These are phyloP conservation scores for Chalaropsis ovoidea DNA, from an alignment of 2,329 filamentous ascomycete genomes.

Conservation along the genomic window DNA sequence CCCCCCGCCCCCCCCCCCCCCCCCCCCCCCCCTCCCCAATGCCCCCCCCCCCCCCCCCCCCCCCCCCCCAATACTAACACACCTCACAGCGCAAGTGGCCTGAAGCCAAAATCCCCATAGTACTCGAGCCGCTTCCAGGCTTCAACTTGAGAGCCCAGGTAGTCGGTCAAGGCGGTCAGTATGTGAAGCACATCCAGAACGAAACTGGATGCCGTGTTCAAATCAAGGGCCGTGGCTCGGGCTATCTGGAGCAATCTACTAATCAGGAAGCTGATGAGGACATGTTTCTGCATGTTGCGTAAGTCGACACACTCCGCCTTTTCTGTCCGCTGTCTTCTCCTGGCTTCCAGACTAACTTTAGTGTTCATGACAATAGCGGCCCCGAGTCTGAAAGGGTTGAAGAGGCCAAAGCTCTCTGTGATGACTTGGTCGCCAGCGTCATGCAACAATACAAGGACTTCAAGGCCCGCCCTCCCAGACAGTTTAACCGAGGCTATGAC, in stretches of 20 bases:
- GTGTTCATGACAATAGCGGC: slow-evolving; percentile 47
- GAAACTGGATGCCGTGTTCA: slow-evolving; percentile 93
- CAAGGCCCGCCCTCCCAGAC: slow-evolving; percentile 68
- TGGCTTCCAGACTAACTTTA: slow-evolving; percentile 31
- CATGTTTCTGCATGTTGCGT: slow-evolving; percentile 96
- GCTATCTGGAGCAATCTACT: slow-evolving; percentile 84
- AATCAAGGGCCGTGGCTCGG: slow-evolving; percentile 93
- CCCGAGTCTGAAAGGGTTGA: slow-evolving; percentile 80
- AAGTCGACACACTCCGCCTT: slow-evolving; percentile 34
- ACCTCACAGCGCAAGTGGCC: slow-evolving; percentile 83
- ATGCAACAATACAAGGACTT: slow-evolving; percentile 82
- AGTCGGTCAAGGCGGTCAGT: slow-evolving; percentile 84
- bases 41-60: too few species aligned
- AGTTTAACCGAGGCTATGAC: slow-evolving; percentile 44
- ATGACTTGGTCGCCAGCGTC: slow-evolving; percentile 78
- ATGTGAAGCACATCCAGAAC: slow-evolving; percentile 96
- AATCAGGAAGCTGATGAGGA: slow-evolving; percentile 84
- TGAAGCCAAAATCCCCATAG: slow-evolving; percentile 86
- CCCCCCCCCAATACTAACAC: slow-evolving; percentile 25
- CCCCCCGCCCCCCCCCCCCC: too few species aligned
- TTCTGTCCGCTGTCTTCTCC: background rate
- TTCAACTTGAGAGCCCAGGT: slow-evolving; percentile 96
- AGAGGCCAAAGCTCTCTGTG: slow-evolving; percentile 76
- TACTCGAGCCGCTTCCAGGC: slow-evolving; percentile 79
- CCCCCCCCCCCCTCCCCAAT: too few species aligned